Evolutionary conservation across 495 filamentous ascomycete species (phyloP).

Genomic region (Lentithecium fluviatile): DNA sequence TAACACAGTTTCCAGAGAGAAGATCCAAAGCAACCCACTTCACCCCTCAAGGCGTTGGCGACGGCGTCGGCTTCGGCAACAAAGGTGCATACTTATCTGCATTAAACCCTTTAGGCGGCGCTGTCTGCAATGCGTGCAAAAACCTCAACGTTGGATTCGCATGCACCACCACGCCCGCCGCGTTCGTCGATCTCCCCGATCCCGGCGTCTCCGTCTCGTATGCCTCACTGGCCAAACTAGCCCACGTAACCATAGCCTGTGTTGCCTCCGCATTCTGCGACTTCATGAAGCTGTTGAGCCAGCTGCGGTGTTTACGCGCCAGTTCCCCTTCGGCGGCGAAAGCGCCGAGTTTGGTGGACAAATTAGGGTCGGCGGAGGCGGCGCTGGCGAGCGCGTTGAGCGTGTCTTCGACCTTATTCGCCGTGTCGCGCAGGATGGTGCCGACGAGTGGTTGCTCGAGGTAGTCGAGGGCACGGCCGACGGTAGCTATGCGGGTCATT

Average conservation of each 20-base stretch:
- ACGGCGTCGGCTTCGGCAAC: no score
- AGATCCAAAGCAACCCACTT: no score
- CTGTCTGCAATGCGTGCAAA: conserved; percentile 5
- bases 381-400: conserved; percentile 3
- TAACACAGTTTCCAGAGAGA: no score
- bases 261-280: conserved; percentile 1
- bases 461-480: conserved; percentile 11
- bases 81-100: neutral
- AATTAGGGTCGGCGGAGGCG: neutral
- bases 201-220: conserved; percentile 3
- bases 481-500: conserved; percentile 2
- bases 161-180: neutral
- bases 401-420: conserved; percentile 6
- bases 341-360: neutral
- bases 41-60: no score
- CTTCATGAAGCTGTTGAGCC: neutral
- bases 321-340: neutral
- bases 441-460: neutral
- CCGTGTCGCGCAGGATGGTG: neutral
- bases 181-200: neutral
- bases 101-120: conserved; percentile 8
- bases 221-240: neutral
- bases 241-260: conserved; percentile 5
- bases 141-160: conserved; percentile 12
- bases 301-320: conserved; percentile 3